Evolutionary conservation across 805 yeast species (phyloP), one percentile per base, ranked within the genome.

Genomic region (Candida vartiovaarae): DNA sequence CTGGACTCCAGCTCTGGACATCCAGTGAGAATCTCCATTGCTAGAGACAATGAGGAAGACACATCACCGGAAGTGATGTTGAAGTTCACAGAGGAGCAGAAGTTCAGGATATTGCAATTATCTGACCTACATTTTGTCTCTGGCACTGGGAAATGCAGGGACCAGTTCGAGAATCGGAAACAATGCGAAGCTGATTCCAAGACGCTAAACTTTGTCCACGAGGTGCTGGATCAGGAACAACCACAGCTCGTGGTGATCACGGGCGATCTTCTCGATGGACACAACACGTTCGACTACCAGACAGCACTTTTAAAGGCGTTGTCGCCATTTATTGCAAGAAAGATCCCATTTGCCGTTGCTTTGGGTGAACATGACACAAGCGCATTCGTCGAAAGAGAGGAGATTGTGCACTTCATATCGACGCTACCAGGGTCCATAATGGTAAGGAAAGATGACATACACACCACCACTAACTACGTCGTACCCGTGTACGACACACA

Each of bases 81-180:
- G 39, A 62, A 63, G 40, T 45, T 45, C 32, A 38, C 31, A 27
- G 23, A 25, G 2, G 50, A 67, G 20, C 72, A 71, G 3, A 70
- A 65, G 42, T 78, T 78, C 59, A 81, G 79, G 53, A 74, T 82
- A 15, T 53, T 82, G 26, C 88, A 82, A 57, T 74, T 82, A 6
- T 80, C 86, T 3, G 89, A 82, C 55, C 61, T 81, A 40, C 86
- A 80, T 57, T 75, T 78, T 48, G 69, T 80, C 10, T 76, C 84
- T 1, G 80, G 82, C 8, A 65, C 59, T 39, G 84, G 85, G 3
- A 56, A 55, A 27, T 80, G 84, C 49, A 62, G 72, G 32, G 81
- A 78, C 51, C 54, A 54, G 7, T 24, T 38, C 1, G 61, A 39
- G 5, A 30, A 32, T 6, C 28, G 66, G 10, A 49, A 52, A 1